Evolutionary conservation across 2,329 filamentous ascomycete genomes (phyloP), one percentile per base, ranked within the genome.

Genomic region (Alternaria postmessia): DNA sequence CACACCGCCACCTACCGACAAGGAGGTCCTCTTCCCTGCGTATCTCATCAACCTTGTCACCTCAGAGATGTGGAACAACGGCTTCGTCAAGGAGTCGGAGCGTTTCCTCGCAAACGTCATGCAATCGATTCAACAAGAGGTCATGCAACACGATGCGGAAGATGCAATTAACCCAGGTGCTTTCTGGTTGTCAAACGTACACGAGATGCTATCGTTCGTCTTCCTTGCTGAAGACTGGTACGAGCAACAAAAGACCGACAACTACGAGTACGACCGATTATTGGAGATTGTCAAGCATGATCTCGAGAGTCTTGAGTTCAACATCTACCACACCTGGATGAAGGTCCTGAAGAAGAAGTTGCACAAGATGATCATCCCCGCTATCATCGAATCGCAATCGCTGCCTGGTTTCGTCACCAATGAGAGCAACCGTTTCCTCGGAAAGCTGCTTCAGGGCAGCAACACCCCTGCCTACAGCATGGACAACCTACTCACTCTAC

Each of bases 271-370:
- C 74, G 95, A 99, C 81, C 91, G 95, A 66, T 86, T 99, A 54
- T 84, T 99, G 73, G 95, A 99, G 81, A 98, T 99, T 78, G 95
- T 99, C 78, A 99, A 99, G 86, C 95, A 99, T 78, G 95, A 99
- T 78, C 85, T 99, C 52, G 95, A 99, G 83, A 97, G 92, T 80
- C 85, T 99, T 65, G 95, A 99, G 82, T 99, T 99, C 85, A 99
- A 99, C 84, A 99, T 99, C 73, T 99, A 99, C 81, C 95, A 99
- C 82, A 99, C 95, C 26, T 99, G 95, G 95, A 99, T 99, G 95
- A 99, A 99, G 86, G 92, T 97, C 58, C 84, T 99, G 75, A 99
- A 99, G 87, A 97, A 97, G 88, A 97, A 96, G 83, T 86, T 99
- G 65, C 93, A 96, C 74, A 98, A 98, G 87, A 99, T 99, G 95